phyloP scores from a whole-genome alignment of 345 rosid genomes.

The Dimocarpus longan region DNA sequence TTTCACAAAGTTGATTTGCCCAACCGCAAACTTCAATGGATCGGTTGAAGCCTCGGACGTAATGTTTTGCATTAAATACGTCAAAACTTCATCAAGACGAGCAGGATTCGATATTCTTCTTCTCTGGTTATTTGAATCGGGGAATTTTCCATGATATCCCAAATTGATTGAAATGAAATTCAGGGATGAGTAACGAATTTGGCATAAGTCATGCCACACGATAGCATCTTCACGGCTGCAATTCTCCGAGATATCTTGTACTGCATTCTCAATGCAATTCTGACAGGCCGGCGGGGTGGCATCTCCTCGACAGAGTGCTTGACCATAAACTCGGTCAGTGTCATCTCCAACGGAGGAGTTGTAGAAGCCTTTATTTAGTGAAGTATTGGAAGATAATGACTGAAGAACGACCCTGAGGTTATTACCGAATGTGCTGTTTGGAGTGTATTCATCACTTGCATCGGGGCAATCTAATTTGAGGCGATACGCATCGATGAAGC shows the following conservation, averaged over 20 bases:
- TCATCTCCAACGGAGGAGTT: slow-evolving; percentile 18
- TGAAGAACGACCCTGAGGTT: slow-evolving; percentile 28
- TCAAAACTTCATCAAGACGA: slow-evolving; percentile 13
- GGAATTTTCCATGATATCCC: slow-evolving; percentile 37
- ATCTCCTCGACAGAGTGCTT: slow-evolving; percentile 42
- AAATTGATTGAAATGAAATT: neutral
- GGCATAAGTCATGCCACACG: slow-evolving; percentile 43
- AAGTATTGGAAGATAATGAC: slow-evolving; percentile 15
- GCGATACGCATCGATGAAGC: neutral
- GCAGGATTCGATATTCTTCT: slow-evolving; percentile 22
- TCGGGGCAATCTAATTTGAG: neutral
- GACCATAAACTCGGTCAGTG: slow-evolving; percentile 26
- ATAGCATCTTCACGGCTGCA: slow-evolving; percentile 27
- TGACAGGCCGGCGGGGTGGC: slow-evolving; percentile 21
- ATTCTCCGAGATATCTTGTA: slow-evolving; percentile 6
- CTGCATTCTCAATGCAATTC: slow-evolving; percentile 34
- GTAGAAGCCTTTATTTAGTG: slow-evolving; percentile 29
- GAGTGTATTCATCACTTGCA: neutral
- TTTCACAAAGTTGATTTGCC: slow-evolving; percentile 16
- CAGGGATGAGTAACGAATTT: slow-evolving; percentile 37
- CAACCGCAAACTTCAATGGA: slow-evolving; percentile 31
- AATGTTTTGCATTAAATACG: slow-evolving; percentile 26
- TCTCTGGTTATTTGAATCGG: slow-evolving; percentile 13
- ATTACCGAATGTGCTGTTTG: slow-evolving; percentile 19
- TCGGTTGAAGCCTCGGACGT: slow-evolving; percentile 20